Evolutionary conservation across 2,329 filamentous ascomycete genomes (phyloP).

Genomic region (Exophiala xenobiotica): DNA sequence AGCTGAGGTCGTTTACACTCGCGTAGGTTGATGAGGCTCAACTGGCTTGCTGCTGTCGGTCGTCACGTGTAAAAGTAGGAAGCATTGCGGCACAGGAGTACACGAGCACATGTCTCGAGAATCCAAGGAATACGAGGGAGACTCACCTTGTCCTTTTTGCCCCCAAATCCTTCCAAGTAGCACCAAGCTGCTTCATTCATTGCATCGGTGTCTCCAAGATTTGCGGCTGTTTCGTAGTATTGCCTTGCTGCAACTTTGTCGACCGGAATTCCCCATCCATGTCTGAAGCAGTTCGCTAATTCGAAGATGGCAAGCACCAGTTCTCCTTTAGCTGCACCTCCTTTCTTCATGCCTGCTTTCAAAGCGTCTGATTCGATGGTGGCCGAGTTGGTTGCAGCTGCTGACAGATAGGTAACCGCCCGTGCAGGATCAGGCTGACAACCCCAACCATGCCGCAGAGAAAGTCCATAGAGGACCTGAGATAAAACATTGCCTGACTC

Average conservation of each 20-base stretch:
- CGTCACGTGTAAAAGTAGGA: constrained; percentile 17
- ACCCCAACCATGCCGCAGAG: constrained; percentile 83
- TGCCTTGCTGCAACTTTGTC: constrained; percentile 81
- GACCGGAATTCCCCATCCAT: constrained; percentile 88
- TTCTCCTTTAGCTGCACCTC: constrained; percentile 92
- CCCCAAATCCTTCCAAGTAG: constrained; percentile 93
- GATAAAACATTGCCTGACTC: constrained; percentile 87
- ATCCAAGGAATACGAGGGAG: constrained; percentile 6
- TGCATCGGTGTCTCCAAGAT: constrained; percentile 88
- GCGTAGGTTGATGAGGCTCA: constrained; percentile 19
- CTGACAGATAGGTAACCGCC: constrained; percentile 80
- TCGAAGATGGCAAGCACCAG: constrained; percentile 95
- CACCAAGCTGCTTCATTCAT: constrained; percentile 98
- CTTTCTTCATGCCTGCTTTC: constrained; percentile 83
- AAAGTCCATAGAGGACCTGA: constrained; percentile 89
- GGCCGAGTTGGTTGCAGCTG: constrained; percentile 87
- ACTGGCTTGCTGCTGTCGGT: constrained; percentile 11
- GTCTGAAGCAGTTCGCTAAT: constrained; percentile 71
- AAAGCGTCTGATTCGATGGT: constrained; percentile 82
- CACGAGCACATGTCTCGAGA: not conserved
- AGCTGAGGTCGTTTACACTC: constrained; percentile 2
- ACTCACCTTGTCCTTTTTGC: constrained; percentile 96
- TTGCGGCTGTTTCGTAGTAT: constrained; percentile 97
- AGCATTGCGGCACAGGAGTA: not conserved
- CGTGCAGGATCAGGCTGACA: constrained; percentile 68